Evolutionary conservation across 2,329 filamentous ascomycete genomes (phyloP).

Genomic region (Arachnopeziza araneosa): DNA sequence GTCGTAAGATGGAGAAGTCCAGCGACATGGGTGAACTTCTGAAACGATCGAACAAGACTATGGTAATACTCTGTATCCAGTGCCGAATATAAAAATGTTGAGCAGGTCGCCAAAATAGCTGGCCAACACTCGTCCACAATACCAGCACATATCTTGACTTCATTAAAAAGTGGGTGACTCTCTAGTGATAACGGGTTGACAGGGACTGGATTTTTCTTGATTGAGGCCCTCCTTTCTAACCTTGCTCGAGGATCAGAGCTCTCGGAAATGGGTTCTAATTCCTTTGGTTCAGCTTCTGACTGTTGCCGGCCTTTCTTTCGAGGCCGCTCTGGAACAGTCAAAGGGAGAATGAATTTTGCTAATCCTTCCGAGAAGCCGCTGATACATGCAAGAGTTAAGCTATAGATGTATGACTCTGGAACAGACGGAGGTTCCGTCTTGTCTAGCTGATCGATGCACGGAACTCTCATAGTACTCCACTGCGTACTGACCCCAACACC

Average conservation of each 20-base stretch:
- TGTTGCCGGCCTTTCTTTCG: conserved; percentile 38
- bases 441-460: conserved; percentile 91
- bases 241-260: conserved; percentile 20
- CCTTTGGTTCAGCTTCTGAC: conserved; percentile 19
- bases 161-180: conserved; percentile 63
- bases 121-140: conserved; percentile 95
- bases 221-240: conserved; percentile 58
- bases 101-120: conserved; percentile 88
- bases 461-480: conserved; percentile 82
- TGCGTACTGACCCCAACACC: conserved; percentile 77
- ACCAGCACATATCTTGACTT: conserved; percentile 70
- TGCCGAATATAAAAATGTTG: conserved; percentile 88
- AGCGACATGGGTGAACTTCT: conserved; percentile 91
- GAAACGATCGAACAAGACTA: conserved; percentile 82
- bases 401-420: conserved; percentile 92
- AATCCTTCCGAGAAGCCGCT: conserved; percentile 86
- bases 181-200: conserved; percentile 76
- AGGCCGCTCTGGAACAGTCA: conserved; percentile 74
- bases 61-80: conserved; percentile 94
- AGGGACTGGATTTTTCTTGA: conserved; percentile 70
- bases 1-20: conserved; percentile 79
- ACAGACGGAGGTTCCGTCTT: conserved; percentile 78
- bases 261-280: conserved; percentile 17
- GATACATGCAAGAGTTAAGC: conserved; percentile 80
- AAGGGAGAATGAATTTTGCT: conserved; percentile 85